These are phyloP conservation scores for Oryza rufipogon DNA, from an alignment of 176 grass and related monocot species.

Conservation along the genomic window DNA sequence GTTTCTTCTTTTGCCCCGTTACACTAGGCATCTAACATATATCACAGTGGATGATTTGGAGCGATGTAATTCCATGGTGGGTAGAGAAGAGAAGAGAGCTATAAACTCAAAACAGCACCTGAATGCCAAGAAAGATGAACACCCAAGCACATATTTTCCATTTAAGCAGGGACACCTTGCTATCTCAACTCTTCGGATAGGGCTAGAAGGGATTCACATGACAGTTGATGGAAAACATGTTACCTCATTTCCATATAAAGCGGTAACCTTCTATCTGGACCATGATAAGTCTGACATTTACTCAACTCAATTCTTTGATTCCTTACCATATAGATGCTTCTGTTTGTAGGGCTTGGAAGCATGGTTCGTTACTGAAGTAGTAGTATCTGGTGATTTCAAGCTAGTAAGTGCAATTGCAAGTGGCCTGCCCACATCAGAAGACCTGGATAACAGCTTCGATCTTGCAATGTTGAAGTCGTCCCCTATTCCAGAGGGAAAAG, in stretches of 20 bases:
- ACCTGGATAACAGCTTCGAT: conserved; percentile 62
- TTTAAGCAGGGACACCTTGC: conserved; percentile 90
- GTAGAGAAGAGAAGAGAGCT: conserved; percentile 50
- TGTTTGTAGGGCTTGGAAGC: conserved; percentile 77
- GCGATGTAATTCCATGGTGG: conserved; percentile 66
- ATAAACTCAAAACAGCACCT: conserved; percentile 32
- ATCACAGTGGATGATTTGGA: conserved; percentile 74
- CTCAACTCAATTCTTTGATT: background rate
- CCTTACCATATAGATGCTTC: conserved; percentile 12
- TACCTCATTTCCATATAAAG: conserved; percentile 74
- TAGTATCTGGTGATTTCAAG: conserved; percentile 81
- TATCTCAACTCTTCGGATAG: conserved; percentile 73
- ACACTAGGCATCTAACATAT: conserved; percentile 8
- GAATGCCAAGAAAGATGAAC: conserved; percentile 41
- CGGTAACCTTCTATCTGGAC: conserved; percentile 52
- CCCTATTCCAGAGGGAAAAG: conserved; percentile 56
- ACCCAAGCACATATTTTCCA: conserved; percentile 65
- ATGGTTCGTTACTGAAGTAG: conserved; percentile 71
- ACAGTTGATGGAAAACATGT: conserved; percentile 82
- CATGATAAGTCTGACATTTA: conserved; percentile 1
- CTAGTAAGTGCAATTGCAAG: conserved; percentile 78
- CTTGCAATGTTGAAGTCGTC: conserved; percentile 70
- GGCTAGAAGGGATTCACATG: conserved; percentile 82
- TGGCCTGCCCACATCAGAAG: conserved; percentile 82
- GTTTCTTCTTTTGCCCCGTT: conserved; percentile 9